Evolutionary conservation across 441 rosid species (phyloP), one percentile per base, ranked within the genome.

Genomic region (Populus tomentosa): DNA sequence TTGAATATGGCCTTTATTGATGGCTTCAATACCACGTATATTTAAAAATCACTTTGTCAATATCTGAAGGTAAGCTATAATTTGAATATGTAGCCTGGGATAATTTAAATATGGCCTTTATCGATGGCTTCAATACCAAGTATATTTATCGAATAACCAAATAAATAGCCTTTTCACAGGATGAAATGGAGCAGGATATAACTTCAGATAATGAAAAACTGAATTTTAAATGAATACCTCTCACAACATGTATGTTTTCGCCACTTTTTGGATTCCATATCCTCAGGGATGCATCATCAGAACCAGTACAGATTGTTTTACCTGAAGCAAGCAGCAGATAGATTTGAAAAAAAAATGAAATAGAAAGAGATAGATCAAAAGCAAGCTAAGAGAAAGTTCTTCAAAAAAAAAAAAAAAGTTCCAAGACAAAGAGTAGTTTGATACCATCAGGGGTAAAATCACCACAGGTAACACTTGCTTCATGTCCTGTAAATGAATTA

Each of bases 391-490:
- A 59, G 5, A 62, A 67, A 77, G 8, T 40, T 35, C n/a, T 70
- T 69, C 6, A 9, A 10, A 0, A n/a, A 66, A 9, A 10, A 0
- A n/a, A 66, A 32, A 67, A 67, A 63, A 14, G 56, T 38, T 38
- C 13, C 46, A 38, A 30, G 32, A 30, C 32, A 30, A 3, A 80
- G 70, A 75, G 68, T 35, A 65, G 65, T 24, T 74, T 56, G 64
- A 74, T 90, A 92, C 99, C 97, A 67, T 95, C 97, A 72, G 98
- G 95, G 7, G 97, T 93, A 77, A 92, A 95, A 89, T 89, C 97
- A 79, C 99, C 99, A 79, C 98, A 93, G 24, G 97, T 89, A 10
- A 92, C 95, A 33, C 80, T 85, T 28, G 84, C 81, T 13, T 89
- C 88, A 71, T 92, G 98, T 23, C 99, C 98, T 1, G 90, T 83